These are phyloP conservation scores for Papiliotrema laurentii DNA, from an alignment of 1,284 basidiomycete genomes.

Conservation along the genomic window DNA sequence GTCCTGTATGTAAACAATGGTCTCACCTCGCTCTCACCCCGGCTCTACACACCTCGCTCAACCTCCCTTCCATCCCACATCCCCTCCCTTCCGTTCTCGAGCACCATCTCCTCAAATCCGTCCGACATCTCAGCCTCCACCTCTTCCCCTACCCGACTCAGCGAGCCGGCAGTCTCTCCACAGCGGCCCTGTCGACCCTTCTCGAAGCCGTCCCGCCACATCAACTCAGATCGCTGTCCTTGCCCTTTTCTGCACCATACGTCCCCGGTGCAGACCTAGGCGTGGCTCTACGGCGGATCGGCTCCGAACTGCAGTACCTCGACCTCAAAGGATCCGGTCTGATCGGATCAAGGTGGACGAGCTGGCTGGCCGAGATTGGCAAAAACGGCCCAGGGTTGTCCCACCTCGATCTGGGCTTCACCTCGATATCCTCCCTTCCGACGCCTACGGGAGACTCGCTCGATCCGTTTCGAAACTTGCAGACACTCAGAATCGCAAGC, in stretches of 20 bases:
- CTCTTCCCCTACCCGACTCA: conserved; percentile 18
- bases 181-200: conserved; percentile 8
- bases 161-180: conserved; percentile 3
- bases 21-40: conserved; percentile 16
- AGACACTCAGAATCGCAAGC: conserved; percentile 18
- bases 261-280: conserved; percentile 16
- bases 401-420: conserved; percentile 29
- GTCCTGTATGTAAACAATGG: conserved; percentile 11
- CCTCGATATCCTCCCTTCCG: conserved; percentile 23
- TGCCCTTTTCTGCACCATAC: conserved; percentile 26
- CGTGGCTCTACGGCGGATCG: conserved; percentile 12
- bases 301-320: conserved; percentile 21
- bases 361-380: conserved; percentile 12
- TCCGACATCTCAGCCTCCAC: conserved; percentile 23
- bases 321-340: conserved; percentile 25
- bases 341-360: conserved; percentile 10
- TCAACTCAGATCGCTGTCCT: conserved; percentile 18
- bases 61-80: conserved; percentile 17
- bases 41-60: conserved; percentile 19
- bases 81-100: neutral
- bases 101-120: conserved; percentile 15
- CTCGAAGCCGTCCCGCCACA: conserved; percentile 16
- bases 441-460: neutral
- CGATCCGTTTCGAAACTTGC: conserved; percentile 10
- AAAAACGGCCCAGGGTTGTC: conserved; percentile 11